Percentiles rank a stretch among this genome's conserved stretches.
These are phyloP conservation scores for Metarhizium humberi DNA, from an alignment of 2,329 filamentous ascomycete species.

Conservation along the genomic window DNA sequence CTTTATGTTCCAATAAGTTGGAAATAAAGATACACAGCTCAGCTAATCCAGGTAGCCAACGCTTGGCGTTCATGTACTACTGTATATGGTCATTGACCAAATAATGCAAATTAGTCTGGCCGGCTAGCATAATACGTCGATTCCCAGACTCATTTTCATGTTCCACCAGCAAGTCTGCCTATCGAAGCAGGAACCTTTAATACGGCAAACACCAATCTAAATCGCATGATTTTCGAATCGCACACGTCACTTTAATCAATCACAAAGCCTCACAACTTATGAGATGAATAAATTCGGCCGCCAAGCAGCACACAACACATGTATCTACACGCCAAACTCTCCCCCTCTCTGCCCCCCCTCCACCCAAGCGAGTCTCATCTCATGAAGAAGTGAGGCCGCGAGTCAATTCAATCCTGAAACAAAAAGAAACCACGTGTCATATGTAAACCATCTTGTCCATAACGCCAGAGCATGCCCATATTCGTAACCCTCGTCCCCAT, in stretches of 20 bases:
- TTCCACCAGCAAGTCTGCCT: no score
- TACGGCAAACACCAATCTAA: not conserved
- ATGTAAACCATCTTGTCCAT: not conserved
- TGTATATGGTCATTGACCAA: no score
- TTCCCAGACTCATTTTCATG: no score
- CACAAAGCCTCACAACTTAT: not conserved
- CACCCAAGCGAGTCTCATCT: not conserved
- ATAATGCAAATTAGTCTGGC: no score
- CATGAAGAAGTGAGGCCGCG: not conserved
- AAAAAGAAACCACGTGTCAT: not conserved
- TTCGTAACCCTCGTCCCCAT: not conserved
- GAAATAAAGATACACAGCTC: no score
- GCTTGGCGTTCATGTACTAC: no score
- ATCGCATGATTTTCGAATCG: not conserved
- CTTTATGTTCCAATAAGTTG: no score
- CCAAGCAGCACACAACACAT: not conserved
- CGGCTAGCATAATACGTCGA: no score
- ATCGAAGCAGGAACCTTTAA: not conserved
- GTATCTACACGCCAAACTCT: not conserved
- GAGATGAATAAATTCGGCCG: not conserved
- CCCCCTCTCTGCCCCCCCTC: not conserved
- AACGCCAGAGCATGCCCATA: not conserved
- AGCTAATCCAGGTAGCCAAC: no score
- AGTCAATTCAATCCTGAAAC: not conserved
- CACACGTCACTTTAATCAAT: not conserved